Conservation (phyloP, 768 basidiomycete genomes). For the Coprinopsis marcescibilis region DNA sequence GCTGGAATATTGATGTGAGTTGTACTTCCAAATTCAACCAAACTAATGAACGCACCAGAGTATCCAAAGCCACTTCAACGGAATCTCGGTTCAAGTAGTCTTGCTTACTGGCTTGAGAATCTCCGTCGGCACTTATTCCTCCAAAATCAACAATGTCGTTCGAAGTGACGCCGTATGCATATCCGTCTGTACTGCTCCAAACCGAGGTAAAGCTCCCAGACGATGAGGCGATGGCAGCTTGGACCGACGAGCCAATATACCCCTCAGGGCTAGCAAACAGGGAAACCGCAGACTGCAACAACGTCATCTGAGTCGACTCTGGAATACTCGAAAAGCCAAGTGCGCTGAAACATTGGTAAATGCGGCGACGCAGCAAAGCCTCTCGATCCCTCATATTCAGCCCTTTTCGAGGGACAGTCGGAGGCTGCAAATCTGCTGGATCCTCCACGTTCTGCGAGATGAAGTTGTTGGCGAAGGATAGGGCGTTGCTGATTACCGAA, state of each 20-base stretch:
- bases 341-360: slow-evolving; percentile 84
- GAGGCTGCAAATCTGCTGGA: slow-evolving; percentile 36
- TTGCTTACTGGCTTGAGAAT: slow-evolving; percentile 26
- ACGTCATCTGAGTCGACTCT: slow-evolving; percentile 72
- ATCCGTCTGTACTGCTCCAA: slow-evolving; percentile 86
- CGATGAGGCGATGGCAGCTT: slow-evolving; percentile 86
- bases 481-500: slow-evolving; percentile 80
- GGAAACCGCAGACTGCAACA: slow-evolving; percentile 76
- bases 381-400: slow-evolving; percentile 74
- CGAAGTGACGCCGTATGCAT: slow-evolving; percentile 86
- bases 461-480: slow-evolving; percentile 87
- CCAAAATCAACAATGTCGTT: slow-evolving; percentile 48
- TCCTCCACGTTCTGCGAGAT: slow-evolving; percentile 67
- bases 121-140: slow-evolving; percentile 27
- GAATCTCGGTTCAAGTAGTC: slow-evolving; percentile 69
- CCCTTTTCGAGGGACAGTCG: slow-evolving; percentile 28
- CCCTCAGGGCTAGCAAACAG: slow-evolving; percentile 86
- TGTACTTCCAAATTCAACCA: neutral
- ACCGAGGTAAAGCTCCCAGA: slow-evolving; percentile 78
- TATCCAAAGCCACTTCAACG: slow-evolving; percentile 75
- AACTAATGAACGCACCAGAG: slow-evolving; percentile 47
- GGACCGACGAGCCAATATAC: slow-evolving; percentile 76
- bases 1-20: slow-evolving; percentile 31
- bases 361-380: slow-evolving; percentile 73
- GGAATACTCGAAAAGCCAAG: slow-evolving; percentile 76